Evolutionary conservation across 176 grass and related monocot species (phyloP).

Genomic region (Rhynchospora pubera): DNA sequence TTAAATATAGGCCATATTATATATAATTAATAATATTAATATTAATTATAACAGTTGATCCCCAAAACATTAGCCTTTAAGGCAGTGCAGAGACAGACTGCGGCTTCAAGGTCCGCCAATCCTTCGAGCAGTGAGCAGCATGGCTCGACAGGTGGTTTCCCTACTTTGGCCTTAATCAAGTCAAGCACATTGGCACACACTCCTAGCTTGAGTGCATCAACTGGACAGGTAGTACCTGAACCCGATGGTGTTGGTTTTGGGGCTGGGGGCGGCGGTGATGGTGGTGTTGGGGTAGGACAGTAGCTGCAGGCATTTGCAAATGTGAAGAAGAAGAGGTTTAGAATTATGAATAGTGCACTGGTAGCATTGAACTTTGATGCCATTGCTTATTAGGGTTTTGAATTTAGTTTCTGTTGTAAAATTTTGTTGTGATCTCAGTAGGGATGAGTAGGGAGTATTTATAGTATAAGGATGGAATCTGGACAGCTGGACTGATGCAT

Average conservation of each 20-base stretch:
- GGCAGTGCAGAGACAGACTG: constrained; percentile 52
- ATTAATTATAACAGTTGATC: no score
- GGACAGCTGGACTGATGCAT: neutral
- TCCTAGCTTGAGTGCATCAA: constrained; percentile 45
- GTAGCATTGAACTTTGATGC: constrained; percentile 2
- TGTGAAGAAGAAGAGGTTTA: constrained; percentile 22
- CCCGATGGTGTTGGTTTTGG: neutral
- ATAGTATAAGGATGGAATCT: neutral
- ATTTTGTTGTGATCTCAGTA: constrained; percentile 1
- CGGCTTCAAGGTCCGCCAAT: constrained; percentile 46
- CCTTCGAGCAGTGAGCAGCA: constrained; percentile 48
- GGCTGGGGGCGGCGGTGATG: neutral
- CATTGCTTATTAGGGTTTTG: constrained; percentile 15
- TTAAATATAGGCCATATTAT: no score
- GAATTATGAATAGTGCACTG: constrained; percentile 14
- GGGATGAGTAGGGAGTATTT: constrained; percentile 4
- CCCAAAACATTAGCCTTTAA: constrained; percentile 46
- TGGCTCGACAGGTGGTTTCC: constrained; percentile 22
- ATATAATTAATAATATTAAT: no score
- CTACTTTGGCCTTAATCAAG: constrained; percentile 20
- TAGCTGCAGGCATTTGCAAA: constrained; percentile 17
- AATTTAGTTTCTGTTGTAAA: neutral
- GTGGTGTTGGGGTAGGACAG: constrained; percentile 4
- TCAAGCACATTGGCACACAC: constrained; percentile 47
- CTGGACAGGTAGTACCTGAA: constrained; percentile 21